These are phyloP conservation scores for Oryza meridionalis DNA, from an alignment of 176 grass and related monocot species.

Conservation along the genomic window DNA sequence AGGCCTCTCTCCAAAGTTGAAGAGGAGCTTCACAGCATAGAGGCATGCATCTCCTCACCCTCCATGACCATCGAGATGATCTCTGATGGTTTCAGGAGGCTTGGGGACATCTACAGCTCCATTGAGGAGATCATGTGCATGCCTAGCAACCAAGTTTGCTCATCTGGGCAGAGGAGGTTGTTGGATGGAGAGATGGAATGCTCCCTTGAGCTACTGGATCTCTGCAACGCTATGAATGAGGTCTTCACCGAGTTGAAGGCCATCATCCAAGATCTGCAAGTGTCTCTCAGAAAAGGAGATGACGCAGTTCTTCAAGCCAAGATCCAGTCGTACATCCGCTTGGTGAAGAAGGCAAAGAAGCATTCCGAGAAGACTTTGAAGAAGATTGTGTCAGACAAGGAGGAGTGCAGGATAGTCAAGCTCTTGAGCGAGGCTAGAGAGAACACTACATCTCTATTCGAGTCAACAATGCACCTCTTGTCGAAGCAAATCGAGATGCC, in stretches of 20 bases:
- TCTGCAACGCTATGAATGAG: conserved; percentile 41
- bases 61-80: background rate
- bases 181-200: conserved; percentile 40
- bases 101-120: conserved; percentile 8
- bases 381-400: conserved; percentile 22
- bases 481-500: conserved; percentile 13
- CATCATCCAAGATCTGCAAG: conserved; percentile 40
- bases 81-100: conserved; percentile 29
- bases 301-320: conserved; percentile 12
- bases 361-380: conserved; percentile 43
- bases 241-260: conserved; percentile 33
- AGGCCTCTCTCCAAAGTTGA: conserved; percentile 32
- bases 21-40: conserved; percentile 38
- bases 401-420: background rate
- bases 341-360: conserved; percentile 51
- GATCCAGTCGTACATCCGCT: conserved; percentile 25
- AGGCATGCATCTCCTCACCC: conserved; percentile 15
- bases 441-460: conserved; percentile 49
- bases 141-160: conserved; percentile 34
- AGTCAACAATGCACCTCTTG: conserved; percentile 30
- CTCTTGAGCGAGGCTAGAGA: conserved; percentile 48
- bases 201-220: conserved; percentile 43
- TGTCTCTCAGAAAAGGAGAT: conserved; percentile 42
- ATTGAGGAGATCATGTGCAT: conserved; percentile 37
- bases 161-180: conserved; percentile 3